These are phyloP conservation scores for Corymbia maculata DNA, from an alignment of 345 rosid species.

Conservation along the genomic window DNA sequence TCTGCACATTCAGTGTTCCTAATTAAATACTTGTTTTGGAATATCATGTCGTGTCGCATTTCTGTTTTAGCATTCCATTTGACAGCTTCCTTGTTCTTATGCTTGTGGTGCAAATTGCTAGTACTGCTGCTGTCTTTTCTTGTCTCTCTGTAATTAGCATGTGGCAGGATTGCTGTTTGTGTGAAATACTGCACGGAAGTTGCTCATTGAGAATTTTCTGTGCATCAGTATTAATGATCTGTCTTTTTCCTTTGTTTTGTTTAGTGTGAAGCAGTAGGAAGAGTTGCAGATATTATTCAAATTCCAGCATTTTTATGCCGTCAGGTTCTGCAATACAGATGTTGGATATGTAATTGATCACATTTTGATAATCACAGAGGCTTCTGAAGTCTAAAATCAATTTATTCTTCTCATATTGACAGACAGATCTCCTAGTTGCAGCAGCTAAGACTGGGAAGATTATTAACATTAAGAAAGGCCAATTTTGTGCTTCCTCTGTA, in stretches of 20 bases:
- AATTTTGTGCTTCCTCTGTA: slow-evolving; percentile 89
- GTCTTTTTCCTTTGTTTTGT: neutral
- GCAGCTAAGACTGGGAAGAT: slow-evolving; percentile 95
- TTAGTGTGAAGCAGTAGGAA: slow-evolving; percentile 84
- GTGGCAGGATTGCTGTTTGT: neutral
- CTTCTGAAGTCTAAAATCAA: neutral
- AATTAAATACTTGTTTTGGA: neutral
- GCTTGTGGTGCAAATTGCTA: neutral
- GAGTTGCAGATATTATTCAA: slow-evolving; percentile 90
- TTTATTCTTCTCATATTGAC: slow-evolving; percentile 7
- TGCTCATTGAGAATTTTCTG: neutral
- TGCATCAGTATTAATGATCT: neutral
- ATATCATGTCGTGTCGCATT: neutral
- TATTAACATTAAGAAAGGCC: slow-evolving; percentile 92
- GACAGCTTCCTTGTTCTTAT: neutral
- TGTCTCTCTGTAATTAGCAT: neutral
- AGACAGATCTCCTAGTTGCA: slow-evolving; percentile 96
- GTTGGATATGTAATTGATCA: neutral
- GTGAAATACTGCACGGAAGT: neutral
- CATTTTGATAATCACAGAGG: neutral
- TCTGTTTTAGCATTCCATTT: neutral
- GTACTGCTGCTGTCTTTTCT: neutral
- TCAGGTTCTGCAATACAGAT: slow-evolving; percentile 40
- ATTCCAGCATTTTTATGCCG: slow-evolving; percentile 97
- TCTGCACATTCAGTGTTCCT: neutral